These are phyloP conservation scores for Candida sanyaensis DNA, from an alignment of 1,139 yeast genomes.

Conservation along the genomic window DNA sequence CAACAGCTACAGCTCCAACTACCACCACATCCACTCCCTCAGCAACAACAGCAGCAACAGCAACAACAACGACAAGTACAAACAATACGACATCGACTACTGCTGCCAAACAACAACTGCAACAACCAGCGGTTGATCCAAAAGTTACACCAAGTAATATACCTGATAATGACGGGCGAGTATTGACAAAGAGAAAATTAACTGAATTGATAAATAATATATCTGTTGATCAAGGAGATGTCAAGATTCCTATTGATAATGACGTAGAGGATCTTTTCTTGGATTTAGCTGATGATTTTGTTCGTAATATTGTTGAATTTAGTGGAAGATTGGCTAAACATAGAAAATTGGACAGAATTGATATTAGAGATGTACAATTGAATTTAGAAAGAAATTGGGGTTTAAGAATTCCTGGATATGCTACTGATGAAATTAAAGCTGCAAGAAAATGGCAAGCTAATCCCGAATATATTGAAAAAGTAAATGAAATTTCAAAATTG, in stretches of 20 bases:
- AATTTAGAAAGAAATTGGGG: conserved; percentile 96
- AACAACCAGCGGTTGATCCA: conserved; percentile 8
- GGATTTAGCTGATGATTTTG: conserved; percentile 95
- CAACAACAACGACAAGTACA: conserved; percentile 13
- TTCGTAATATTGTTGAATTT: conserved; percentile 84
- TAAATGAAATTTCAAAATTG: conserved; percentile 14
- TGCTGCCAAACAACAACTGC: conserved; percentile 6
- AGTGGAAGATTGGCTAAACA: conserved; percentile 96
- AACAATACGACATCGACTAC: conserved; percentile 11
- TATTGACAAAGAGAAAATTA: conserved; percentile 83
- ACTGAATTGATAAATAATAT: conserved; percentile 83
- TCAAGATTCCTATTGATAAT: conserved; percentile 90
- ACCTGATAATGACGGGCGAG: conserved; percentile 67
- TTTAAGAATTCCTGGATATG: conserved; percentile 89
- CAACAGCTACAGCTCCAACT: no score
- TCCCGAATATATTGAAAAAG: conserved; percentile 66
- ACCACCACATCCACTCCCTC: conserved; percentile 8
- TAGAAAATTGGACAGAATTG: conserved; percentile 84
- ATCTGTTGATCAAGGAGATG: conserved; percentile 83
- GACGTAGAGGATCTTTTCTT: conserved; percentile 90
- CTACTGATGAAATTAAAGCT: conserved; percentile 86
- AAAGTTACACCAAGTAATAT: conserved; percentile 24
- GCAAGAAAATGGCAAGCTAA: conserved; percentile 83
- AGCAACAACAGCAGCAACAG: conserved; percentile 11
- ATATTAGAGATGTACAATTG: conserved; percentile 85